Percentiles rank a stretch among this genome's conserved stretches.
Evolutionary conservation across 1,284 basidiomycete species (phyloP).

Genomic region (Ustilago xerochloae): DNA sequence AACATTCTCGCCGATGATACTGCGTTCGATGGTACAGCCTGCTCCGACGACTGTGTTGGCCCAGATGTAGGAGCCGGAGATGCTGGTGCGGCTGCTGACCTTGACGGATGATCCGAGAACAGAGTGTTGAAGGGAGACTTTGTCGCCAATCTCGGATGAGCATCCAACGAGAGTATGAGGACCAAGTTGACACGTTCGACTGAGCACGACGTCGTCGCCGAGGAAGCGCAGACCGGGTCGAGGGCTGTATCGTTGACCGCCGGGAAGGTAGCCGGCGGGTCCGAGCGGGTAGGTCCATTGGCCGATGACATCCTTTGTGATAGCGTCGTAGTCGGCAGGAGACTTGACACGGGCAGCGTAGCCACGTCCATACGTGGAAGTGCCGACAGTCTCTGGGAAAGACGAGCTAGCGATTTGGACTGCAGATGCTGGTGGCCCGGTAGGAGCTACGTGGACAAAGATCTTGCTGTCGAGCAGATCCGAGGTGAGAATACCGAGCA

Average conservation of each 20-base stretch:
- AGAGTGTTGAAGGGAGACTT: conserved; percentile 76
- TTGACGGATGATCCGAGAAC: conserved; percentile 80
- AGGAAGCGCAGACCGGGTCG: conserved; percentile 48
- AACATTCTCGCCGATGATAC: conserved; percentile 78
- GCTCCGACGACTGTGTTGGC: conserved; percentile 72
- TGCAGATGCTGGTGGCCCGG: conserved; percentile 35
- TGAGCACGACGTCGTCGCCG: conserved; percentile 49
- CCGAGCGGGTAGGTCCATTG: conserved; percentile 94
- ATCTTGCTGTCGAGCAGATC: conserved; percentile 96
- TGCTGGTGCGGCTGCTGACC: conserved; percentile 71
- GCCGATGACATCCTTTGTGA: conserved; percentile 83
- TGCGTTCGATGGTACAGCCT: conserved; percentile 76
- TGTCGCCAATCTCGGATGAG: conserved; percentile 69
- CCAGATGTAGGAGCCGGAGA: conserved; percentile 60
- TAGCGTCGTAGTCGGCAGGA: conserved; percentile 60
- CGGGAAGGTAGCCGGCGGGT: conserved; percentile 90
- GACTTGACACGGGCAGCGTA: conserved; percentile 61
- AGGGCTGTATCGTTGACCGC: conserved; percentile 69
- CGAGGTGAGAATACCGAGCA: conserved; percentile 94
- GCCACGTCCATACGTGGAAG: conserved; percentile 81
- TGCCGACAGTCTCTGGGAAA: conserved; percentile 74
- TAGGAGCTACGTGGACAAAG: conserved; percentile 81
- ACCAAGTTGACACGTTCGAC: conserved; percentile 49
- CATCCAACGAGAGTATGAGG: conserved; percentile 49
- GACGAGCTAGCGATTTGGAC: conserved; percentile 70